Evolutionary conservation across 148 eudicot species (phyloP).

Genomic region (Camellia japonica): DNA sequence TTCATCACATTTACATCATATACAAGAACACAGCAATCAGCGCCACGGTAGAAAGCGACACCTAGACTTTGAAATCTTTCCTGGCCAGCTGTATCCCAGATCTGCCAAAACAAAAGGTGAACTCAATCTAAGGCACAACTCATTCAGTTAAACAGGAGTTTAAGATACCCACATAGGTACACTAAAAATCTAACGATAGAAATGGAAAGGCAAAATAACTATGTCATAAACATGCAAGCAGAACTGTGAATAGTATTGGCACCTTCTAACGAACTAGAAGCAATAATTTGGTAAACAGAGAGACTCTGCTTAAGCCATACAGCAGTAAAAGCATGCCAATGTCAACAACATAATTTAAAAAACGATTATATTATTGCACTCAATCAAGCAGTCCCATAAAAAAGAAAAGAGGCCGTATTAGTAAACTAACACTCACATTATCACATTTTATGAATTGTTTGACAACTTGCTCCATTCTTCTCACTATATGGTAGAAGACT

Average conservation of each 20-base stretch:
- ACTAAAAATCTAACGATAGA: not conserved
- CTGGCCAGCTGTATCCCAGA: conserved; percentile 98
- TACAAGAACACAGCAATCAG: conserved; percentile 97
- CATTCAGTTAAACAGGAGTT: conserved; percentile 6
- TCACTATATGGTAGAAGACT: no score
- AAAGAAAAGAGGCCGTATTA: not conserved
- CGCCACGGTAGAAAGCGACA: conserved; percentile 96
- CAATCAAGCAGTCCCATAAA: not conserved
- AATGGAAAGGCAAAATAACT: conserved; percentile 5
- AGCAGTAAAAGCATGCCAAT: not conserved
- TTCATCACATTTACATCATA: conserved; percentile 87
- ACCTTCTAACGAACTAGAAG: not conserved
- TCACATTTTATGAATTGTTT: not conserved
- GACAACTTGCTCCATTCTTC: not conserved
- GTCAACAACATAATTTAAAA: not conserved
- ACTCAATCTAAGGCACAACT: conserved; percentile 1
- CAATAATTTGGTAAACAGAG: not conserved
- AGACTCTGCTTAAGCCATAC: not conserved
- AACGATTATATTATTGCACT: not conserved
- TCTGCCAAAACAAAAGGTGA: conserved; percentile 38
- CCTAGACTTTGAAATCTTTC: conserved; percentile 97
- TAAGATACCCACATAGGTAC: not conserved
- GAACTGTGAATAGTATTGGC: not conserved
- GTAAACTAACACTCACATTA: not conserved
- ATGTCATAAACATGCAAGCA: not conserved